phyloP scores from a whole-genome alignment of 192 early-diverging fungal species.

The Linnemannia schmuckeri region DNA sequence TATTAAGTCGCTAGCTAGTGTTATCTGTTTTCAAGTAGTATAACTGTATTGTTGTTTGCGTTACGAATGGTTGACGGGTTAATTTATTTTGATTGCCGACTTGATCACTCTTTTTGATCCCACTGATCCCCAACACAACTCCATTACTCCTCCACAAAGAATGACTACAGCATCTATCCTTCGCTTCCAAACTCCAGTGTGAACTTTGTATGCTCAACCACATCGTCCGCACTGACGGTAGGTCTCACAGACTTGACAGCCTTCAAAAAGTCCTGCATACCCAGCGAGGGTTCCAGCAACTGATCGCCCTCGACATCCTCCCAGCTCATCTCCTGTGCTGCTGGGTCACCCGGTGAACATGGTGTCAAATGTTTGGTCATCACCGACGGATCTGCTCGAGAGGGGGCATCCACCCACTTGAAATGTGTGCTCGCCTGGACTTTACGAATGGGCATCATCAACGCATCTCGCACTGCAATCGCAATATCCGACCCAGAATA shows the following conservation, averaged over 20 bases:
- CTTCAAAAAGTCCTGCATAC: slow-evolving; percentile 84
- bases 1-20: no score
- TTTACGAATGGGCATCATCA: slow-evolving; percentile 97
- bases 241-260: slow-evolving; percentile 81
- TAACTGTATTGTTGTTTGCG: not conserved
- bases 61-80: not conserved
- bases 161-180: slow-evolving; percentile 16
- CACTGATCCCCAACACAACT: not conserved
- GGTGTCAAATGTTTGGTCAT: slow-evolving; percentile 79
- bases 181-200: slow-evolving; percentile 84
- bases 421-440: slow-evolving; percentile 96
- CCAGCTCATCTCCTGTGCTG: slow-evolving; percentile 90
- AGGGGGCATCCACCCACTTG: slow-evolving; percentile 75
- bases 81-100: not conserved
- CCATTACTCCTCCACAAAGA: not conserved
- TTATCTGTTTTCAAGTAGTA: not conserved
- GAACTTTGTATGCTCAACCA: slow-evolving; percentile 85
- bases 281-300: slow-evolving; percentile 89
- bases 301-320: slow-evolving; percentile 82
- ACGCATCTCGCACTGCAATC: slow-evolving; percentile 91
- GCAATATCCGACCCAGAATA: slow-evolving; percentile 97
- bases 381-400: slow-evolving; percentile 60
- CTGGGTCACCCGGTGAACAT: slow-evolving; percentile 92
- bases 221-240: slow-evolving; percentile 85
- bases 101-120: not conserved